Conservation (phyloP, 2,329 filamentous ascomycete species). For the Ascosphaera apis region DNA sequence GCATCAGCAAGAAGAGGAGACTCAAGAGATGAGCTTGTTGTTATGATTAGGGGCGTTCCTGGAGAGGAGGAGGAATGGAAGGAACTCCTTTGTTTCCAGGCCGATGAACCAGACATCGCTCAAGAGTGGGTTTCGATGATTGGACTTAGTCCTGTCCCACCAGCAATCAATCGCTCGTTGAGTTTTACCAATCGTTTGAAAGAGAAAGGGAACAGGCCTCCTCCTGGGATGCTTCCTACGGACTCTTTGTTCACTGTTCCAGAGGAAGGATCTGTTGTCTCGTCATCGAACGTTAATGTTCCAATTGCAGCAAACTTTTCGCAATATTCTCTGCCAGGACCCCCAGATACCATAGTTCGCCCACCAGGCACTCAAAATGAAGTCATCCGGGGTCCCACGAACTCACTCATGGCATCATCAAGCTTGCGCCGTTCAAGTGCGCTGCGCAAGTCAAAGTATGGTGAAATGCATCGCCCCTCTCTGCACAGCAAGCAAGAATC, state of each 20-base stretch:
- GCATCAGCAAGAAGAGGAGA: slow-evolving; percentile 66
- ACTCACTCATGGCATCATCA: neutral
- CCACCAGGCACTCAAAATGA: neutral
- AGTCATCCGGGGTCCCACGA: neutral
- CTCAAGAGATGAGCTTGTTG: slow-evolving; percentile 45
- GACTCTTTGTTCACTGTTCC: slow-evolving; percentile 4
- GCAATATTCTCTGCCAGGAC: slow-evolving; percentile 5
- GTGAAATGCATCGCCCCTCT: neutral
- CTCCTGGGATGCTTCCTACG: slow-evolving; percentile 2
- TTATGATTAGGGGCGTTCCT: slow-evolving; percentile 62
- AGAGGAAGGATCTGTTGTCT: slow-evolving; percentile 6
- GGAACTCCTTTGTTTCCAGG: slow-evolving; percentile 56
- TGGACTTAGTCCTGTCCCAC: slow-evolving; percentile 39
- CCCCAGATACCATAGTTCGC: neutral
- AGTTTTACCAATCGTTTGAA: slow-evolving; percentile 27
- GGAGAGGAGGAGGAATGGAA: slow-evolving; percentile 47
- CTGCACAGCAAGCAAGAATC: neutral
- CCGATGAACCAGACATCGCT: slow-evolving; percentile 54
- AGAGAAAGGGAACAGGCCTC: slow-evolving; percentile 11
- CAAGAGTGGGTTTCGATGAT: slow-evolving; percentile 76
- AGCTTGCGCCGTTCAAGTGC: neutral
- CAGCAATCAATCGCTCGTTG: slow-evolving; percentile 30
- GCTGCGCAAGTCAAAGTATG: neutral
- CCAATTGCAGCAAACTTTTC: slow-evolving; percentile 36
- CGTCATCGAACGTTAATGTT: slow-evolving; percentile 24